These are phyloP conservation scores for Trametes meyenii DNA, from an alignment of 768 basidiomycete species.

Conservation along the genomic window DNA sequence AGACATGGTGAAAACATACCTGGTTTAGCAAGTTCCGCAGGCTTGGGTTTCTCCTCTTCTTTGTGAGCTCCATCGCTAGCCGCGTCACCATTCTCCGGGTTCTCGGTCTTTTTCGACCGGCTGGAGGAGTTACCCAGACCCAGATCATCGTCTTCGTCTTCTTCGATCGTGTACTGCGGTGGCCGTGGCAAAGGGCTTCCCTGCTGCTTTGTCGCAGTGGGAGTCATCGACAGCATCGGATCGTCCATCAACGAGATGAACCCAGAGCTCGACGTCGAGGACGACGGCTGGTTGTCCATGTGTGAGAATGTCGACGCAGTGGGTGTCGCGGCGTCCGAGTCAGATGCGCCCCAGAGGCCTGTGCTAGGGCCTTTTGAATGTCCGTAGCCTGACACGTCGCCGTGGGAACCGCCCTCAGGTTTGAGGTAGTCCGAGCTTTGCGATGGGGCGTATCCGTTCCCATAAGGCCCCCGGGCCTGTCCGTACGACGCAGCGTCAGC, in stretches of 20 bases:
- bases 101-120: constrained; percentile 30
- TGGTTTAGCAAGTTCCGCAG: constrained; percentile 24
- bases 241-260: constrained; percentile 87
- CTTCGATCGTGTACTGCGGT: constrained; percentile 33
- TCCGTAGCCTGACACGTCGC: constrained; percentile 19
- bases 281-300: constrained; percentile 46
- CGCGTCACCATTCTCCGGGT: constrained; percentile 15
- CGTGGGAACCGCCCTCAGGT: constrained; percentile 17
- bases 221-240: constrained; percentile 46
- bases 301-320: constrained; percentile 68
- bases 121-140: constrained; percentile 81
- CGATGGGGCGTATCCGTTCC: constrained; percentile 41
- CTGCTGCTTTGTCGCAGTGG: constrained; percentile 25
- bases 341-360: constrained; percentile 58
- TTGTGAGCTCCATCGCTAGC: constrained; percentile 3
- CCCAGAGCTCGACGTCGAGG: constrained; percentile 44
- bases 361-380: constrained; percentile 41
- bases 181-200: constrained; percentile 17
- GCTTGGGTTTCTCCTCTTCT: constrained; percentile 36
- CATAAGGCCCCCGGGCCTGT: constrained; percentile 29
- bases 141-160: constrained; percentile 84
- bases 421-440: constrained; percentile 19
- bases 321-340: constrained; percentile 55
- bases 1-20: constrained; percentile 4
- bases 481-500: constrained; percentile 42